These are phyloP conservation scores for Aspergillus awamori DNA, from an alignment of 2,329 filamentous ascomycete genomes.

Conservation along the genomic window DNA sequence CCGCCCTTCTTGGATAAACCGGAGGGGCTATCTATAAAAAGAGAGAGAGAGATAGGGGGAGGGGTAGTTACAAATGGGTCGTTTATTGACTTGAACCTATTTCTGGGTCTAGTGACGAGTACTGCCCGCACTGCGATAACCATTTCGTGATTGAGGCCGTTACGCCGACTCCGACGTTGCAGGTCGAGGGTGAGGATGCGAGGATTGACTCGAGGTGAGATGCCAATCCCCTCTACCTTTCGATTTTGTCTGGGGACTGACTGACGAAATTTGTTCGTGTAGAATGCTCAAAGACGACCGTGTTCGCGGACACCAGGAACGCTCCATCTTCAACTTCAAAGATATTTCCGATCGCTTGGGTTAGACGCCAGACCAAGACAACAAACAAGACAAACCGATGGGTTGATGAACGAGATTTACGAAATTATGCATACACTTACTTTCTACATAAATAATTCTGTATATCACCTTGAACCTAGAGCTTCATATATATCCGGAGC, in stretches of 20 bases:
- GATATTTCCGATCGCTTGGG: slow-evolving; percentile 75
- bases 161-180: slow-evolving; percentile 77
- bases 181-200: slow-evolving; percentile 89
- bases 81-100: background rate
- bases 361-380: slow-evolving; percentile 41
- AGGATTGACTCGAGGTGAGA: slow-evolving; percentile 72
- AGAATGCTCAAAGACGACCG: slow-evolving; percentile 92
- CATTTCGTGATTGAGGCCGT: slow-evolving; percentile 92
- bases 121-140: slow-evolving; percentile 98
- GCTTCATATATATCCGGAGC: background rate
- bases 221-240: background rate
- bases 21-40: background rate
- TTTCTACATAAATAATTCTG: background rate
- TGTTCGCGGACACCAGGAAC: slow-evolving; percentile 60
- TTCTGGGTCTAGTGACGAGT: slow-evolving; percentile 72
- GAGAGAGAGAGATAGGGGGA: background rate
- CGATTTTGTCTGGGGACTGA: background rate
- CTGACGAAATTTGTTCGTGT: background rate
- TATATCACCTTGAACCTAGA: background rate
- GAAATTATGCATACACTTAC: slow-evolving; percentile 28
- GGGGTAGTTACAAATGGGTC: background rate
- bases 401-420: slow-evolving; percentile 34
- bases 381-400: background rate
- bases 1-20: background rate
- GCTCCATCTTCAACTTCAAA: slow-evolving; percentile 75